Base-by-base conservation (phyloP, 139 green algal species). In the Picochlorum costavermella region DNA sequence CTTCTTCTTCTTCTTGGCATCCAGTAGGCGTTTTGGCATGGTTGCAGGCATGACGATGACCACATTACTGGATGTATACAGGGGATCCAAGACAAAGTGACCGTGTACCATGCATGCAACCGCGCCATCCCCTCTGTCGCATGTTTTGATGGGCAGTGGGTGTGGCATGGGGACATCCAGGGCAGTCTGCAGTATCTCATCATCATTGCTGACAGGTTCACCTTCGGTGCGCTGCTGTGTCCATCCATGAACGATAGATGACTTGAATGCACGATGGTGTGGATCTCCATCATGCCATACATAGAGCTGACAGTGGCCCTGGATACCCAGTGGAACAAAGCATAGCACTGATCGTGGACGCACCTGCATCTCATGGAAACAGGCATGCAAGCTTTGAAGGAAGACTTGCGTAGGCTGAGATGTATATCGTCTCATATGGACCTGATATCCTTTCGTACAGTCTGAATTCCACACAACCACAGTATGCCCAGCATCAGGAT, bases 321-420 rank as follows among this genome's bases (percentile, higher is more conserved):
- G 50, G 6, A 33, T 5, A 17, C 14, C 50, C 12, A 17, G 6
- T 33, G 50, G 25, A 20, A 53, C 46, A 59, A 59, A 33, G 50
- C 50, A 37, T 11, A 59, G 25, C 1, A 29, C 50, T 30, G 23
- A 20, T 11, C 50, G 11, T 17, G 50, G 23, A 17, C 25, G 20
- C 23, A 33, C 50, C 5, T 14, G 4, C 20, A 59, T 30, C 12
- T 20, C 25, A 17, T 20, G 3, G 13, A 59, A 59, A 33, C 20
- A 59, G 10, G n/a, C 50, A 17, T 28, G 23, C 50, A 59, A n/a
- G 9, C 25, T 29, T 5, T 30, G 20, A 14, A 59, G 50, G 13
- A 59, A 59, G 1, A 59, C 50, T 29, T 59, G 50, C 3, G n/a
- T 59, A 8, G 50, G 50, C 13, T 59, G 50, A 59, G 50, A 59